Conservation (phyloP, 2,329 filamentous ascomycete species). For the Penicillium oxalicum region DNA sequence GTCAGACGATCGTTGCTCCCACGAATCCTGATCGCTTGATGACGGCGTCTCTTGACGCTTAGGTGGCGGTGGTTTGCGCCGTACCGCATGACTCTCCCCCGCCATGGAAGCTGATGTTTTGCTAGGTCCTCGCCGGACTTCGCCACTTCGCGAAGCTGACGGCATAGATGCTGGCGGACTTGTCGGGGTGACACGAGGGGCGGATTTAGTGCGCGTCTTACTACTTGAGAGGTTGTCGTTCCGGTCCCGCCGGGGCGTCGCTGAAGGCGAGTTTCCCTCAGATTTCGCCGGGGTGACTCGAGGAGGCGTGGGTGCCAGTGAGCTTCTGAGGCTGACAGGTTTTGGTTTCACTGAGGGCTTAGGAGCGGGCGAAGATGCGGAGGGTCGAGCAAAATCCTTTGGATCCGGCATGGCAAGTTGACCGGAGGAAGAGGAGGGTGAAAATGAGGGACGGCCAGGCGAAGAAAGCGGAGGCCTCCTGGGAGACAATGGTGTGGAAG, state of each 20-base stretch:
- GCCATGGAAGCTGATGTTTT: slow-evolving; percentile 20
- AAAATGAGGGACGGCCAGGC: slow-evolving; percentile 11
- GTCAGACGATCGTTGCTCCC: slow-evolving; percentile 46
- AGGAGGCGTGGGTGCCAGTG: slow-evolving; percentile 14
- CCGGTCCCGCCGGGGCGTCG: slow-evolving; percentile 13
- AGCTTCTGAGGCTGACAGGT: slow-evolving; percentile 28
- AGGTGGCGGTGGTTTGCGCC: slow-evolving; percentile 27
- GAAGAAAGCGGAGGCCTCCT: slow-evolving; percentile 10
- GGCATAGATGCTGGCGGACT: slow-evolving; percentile 10
- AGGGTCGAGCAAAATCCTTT: slow-evolving; percentile 15
- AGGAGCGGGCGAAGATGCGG: slow-evolving; percentile 16
- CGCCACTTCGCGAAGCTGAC: slow-evolving; percentile 33
- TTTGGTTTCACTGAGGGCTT: slow-evolving; percentile 36
- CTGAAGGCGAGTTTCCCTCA: slow-evolving; percentile 20
- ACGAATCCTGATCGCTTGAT: slow-evolving; percentile 37
- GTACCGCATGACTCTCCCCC: slow-evolving; percentile 14
- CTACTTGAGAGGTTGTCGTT: slow-evolving; percentile 10
- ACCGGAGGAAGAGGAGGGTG: slow-evolving; percentile 8
- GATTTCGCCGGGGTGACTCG: slow-evolving; percentile 14
- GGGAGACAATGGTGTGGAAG: slow-evolving; percentile 5
- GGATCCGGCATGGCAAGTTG: slow-evolving; percentile 17
- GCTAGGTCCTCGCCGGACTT: slow-evolving; percentile 22
- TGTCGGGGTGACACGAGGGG: slow-evolving; percentile 12
- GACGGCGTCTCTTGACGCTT: slow-evolving; percentile 42
- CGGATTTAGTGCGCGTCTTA: slow-evolving; percentile 17